Evolutionary conservation across 2,329 filamentous ascomycete genomes (phyloP), one percentile per base, ranked within the genome.

Genomic region (Chrysoporthe deuterocubensis): DNA sequence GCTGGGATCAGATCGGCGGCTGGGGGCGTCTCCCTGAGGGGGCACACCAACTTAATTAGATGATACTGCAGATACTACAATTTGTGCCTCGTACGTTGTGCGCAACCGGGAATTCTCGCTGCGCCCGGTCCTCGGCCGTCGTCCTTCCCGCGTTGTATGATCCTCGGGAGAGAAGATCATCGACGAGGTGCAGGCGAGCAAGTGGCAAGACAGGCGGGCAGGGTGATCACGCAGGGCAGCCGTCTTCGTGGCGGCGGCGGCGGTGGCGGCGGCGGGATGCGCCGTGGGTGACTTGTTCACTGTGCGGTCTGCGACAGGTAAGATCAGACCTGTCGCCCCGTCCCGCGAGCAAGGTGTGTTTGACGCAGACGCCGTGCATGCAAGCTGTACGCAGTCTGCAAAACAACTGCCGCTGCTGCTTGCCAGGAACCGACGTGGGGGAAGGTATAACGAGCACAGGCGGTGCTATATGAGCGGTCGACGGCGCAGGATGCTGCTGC

Each of bases 341-440:
- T 37, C 43, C 62, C 13, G 62, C 50, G 37, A 52, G 40, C 42
- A n/a, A 11, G 60, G 34, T 50, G 60, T 62, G 60, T 62, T 52
- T 52, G 60, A 62, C 60, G 60, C 60, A 62, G 60, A 50, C 32
- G 46, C 8, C 11, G 37, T 52, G 32, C 40, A 58, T n/a, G 37
- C 52, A 58, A 8, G 37, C 40, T 50, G 40, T 11, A 56, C 48
- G 54, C 46, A 43, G 26, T 9, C 40, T 43, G 46, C 52, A 14
- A 61, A n/a, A 42, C 63, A 67, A 65, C 65, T 69, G 62, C 68
- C 65, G 65, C 63, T 58, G 62, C 48, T 37, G 8, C 18, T 7
- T 8, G 62, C 54, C 44, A 56, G 57, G 44, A 42, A 14, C 59
- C 64, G 64, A 61, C 60, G 46, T 46, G 59, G 67, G 64, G n/a